Base-by-base conservation (phyloP, 78 protist genomes). In the Guillardia theta region DNA sequence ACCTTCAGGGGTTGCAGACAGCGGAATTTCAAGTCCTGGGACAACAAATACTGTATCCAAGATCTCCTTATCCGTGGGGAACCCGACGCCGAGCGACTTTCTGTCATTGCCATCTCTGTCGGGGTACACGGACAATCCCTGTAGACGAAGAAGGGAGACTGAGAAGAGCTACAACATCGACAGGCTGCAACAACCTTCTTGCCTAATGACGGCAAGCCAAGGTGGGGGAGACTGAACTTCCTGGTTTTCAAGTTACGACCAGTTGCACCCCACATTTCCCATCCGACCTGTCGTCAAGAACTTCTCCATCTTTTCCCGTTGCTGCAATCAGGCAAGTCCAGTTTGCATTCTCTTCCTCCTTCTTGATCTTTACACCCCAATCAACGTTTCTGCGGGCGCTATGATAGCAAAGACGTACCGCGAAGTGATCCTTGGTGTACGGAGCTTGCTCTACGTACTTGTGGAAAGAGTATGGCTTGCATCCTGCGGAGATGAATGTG, bases 141-240 rank as follows among this genome's bases (percentile, higher is more conserved):
- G n/a, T n/a, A n/a, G n/a, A n/a, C n/a, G n/a, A n/a, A n/a, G n/a
- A n/a, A n/a, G n/a, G n/a, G n/a, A n/a, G n/a, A n/a, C n/a, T n/a
- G n/a, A n/a, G n/a, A n/a, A n/a, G n/a, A n/a, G n/a, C n/a, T n/a
- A n/a, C n/a, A n/a, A n/a, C n/a, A n/a, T n/a, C n/a, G n/a, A n/a
- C n/a, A n/a, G n/a, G n/a, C n/a, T n/a, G n/a, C n/a, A 58, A 30
- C 70, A 43, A 36, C 83, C 83, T 70, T 70, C 83, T 70, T 70
- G 8, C 83, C 83, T 22, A 70, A 43, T 3, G 83, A 36, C 45
- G 83, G 1, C 48, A 41, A 8, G 39, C 90, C 90, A 3, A 78
- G 90, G 43, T 45, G 24, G 15, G 45, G 24, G 30, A 50, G 90
- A 0, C 39, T 30, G 48, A 44, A 78, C 39, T 43, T 10, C 21